phyloP scores from a whole-genome alignment of 148 eudicot species.

The Rhododendron simsii region DNA sequence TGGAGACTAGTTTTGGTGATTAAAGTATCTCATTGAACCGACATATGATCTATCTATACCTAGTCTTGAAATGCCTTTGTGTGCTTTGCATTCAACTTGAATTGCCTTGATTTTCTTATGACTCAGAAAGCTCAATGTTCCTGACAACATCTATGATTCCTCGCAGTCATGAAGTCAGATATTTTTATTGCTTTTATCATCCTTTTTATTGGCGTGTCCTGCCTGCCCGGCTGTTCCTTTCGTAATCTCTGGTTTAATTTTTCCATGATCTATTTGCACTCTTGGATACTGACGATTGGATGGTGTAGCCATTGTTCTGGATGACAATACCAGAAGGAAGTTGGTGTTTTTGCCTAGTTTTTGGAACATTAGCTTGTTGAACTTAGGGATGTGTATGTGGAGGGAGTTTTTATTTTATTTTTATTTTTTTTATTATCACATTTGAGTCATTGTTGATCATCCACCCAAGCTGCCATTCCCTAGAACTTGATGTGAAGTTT shows the following conservation, averaged over 20 bases:
- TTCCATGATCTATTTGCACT: background rate
- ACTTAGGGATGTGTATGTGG: background rate
- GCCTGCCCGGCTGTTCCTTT: background rate
- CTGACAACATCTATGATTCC: background rate
- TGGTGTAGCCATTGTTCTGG: background rate
- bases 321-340: background rate
- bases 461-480: background rate
- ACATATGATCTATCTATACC: background rate
- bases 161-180: background rate
- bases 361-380: background rate
- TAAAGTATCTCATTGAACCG: background rate
- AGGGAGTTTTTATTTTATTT: too few species aligned
- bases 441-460: background rate
- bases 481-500: background rate
- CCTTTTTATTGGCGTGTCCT: background rate
- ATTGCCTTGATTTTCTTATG: conserved; percentile 1
- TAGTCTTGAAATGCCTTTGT: background rate
- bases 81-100: background rate
- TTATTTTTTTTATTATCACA: background rate
- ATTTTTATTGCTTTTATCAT: background rate
- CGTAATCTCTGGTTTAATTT: background rate
- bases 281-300: background rate
- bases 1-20: background rate
- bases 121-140: background rate
- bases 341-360: background rate